Percentiles rank a stretch among this genome's conserved stretches.
Conservation (phyloP, 371 early-diverging fungal species). For the Pancytospora philotis region DNA sequence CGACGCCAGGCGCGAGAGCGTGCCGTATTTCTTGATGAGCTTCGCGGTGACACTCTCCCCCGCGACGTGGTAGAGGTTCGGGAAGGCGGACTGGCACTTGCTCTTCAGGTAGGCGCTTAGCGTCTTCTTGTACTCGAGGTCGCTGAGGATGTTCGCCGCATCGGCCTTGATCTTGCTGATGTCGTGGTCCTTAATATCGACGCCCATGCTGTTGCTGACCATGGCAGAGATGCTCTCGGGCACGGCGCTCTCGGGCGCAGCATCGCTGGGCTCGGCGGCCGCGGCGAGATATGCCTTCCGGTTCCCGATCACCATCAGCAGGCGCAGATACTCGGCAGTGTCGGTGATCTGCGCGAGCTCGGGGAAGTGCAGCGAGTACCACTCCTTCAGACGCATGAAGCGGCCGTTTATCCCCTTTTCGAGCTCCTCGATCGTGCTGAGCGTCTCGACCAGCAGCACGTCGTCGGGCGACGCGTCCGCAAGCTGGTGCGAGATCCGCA, state of each 20-base stretch:
- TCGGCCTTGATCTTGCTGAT: conserved; percentile 69
- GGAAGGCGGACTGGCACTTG: conserved; percentile 75
- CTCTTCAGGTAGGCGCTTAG: conserved; percentile 74
- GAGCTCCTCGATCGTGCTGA: conserved; percentile 9
- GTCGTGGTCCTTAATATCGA: conserved; percentile 77
- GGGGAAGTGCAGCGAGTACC: conserved; percentile 83
- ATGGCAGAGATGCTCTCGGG: conserved; percentile 64
- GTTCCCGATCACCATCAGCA: conserved; percentile 59
- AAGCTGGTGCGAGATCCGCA: conserved; percentile 2
- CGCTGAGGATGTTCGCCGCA: conserved; percentile 70
- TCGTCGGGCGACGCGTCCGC: neutral
- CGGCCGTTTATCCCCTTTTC: conserved; percentile 18
- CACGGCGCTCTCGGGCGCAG: neutral
- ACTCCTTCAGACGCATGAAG: conserved; percentile 83
- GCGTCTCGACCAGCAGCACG: conserved; percentile 9
- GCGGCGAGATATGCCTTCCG: conserved; percentile 36
- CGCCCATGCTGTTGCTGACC: conserved; percentile 80
- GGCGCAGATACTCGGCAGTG: conserved; percentile 67
- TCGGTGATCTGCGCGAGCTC: conserved; percentile 71
- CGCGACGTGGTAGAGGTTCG: conserved; percentile 74
- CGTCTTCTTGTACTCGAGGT: conserved; percentile 72
- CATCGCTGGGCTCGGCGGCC: neutral
- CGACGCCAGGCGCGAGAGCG: conserved; percentile 75
- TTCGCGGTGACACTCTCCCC: conserved; percentile 84
- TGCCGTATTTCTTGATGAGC: conserved; percentile 62